Percentiles rank a stretch among this genome's conserved stretches.
phyloP scores from a whole-genome alignment of 306 rosid species.

The Dalbergia cochinchinensis region DNA sequence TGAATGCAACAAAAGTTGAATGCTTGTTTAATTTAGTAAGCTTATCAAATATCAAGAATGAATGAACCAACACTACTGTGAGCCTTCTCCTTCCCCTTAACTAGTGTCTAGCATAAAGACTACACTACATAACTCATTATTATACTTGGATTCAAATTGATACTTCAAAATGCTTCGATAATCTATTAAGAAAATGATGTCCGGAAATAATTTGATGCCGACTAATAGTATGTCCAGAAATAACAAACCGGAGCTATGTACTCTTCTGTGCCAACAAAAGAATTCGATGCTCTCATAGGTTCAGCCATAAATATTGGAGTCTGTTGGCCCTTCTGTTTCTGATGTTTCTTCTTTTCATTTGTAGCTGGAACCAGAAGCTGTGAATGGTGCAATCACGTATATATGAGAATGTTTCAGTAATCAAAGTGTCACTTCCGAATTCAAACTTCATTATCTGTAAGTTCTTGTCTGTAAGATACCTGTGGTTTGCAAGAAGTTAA shows the following conservation, averaged over 20 bases:
- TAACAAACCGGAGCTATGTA: conserved; percentile 96
- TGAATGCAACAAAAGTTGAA: background rate
- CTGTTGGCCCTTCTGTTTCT: conserved; percentile 63
- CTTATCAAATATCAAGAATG: conserved; percentile 1
- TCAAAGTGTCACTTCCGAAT: conserved; percentile 7
- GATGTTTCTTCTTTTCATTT: conserved; percentile 71
- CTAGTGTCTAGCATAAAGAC: too few relatives aligned
- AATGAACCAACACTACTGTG: background rate
- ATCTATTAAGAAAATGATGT: conserved; percentile 4
- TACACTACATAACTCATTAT: background rate
- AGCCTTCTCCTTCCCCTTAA: background rate
- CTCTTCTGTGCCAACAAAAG: conserved; percentile 98
- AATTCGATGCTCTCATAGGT: conserved; percentile 96
- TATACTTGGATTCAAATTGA: conserved; percentile 11
- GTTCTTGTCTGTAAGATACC: conserved; percentile 51
- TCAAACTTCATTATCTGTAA: background rate
- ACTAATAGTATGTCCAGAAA: conserved; percentile 1
- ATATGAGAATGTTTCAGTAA: background rate
- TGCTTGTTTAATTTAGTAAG: background rate
- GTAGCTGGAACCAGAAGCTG: conserved; percentile 76
- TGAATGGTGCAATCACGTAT: conserved; percentile 31
- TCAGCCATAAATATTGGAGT: conserved; percentile 90
- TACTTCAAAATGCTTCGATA: conserved; percentile 25
- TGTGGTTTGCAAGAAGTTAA: conserved; percentile 92
- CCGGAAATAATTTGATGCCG: conserved; percentile 16